phyloP scores from a whole-genome alignment of 768 basidiomycete species.

The Leccinum aurantiacum region DNA sequence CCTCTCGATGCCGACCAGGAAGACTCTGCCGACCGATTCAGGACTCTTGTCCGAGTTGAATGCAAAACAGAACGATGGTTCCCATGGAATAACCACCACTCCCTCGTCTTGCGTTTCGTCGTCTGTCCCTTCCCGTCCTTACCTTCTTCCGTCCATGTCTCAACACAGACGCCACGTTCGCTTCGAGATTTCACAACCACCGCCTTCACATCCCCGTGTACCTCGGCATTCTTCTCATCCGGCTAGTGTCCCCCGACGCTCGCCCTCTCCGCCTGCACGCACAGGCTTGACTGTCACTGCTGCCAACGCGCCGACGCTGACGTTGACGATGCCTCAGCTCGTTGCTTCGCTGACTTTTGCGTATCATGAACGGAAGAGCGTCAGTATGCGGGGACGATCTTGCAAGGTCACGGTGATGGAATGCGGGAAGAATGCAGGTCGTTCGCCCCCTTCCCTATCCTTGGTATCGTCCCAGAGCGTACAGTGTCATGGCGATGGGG shows the following conservation, averaged over 20 bases:
- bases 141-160: constrained; percentile 6
- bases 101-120: background rate
- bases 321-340: constrained; percentile 33
- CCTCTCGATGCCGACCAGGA: constrained; percentile 15
- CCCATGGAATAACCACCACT: background rate
- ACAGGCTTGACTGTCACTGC: constrained; percentile 8
- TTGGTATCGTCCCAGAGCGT: background rate
- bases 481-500: background rate
- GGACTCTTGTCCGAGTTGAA: background rate
- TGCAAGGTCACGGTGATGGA: background rate
- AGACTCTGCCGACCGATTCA: constrained; percentile 1
- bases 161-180: constrained; percentile 23
- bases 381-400: constrained; percentile 21
- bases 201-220: background rate
- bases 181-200: constrained; percentile 17
- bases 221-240: constrained; percentile 2
- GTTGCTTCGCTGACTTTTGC: constrained; percentile 32
- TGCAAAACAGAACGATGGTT: background rate
- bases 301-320: constrained; percentile 10
- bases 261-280: constrained; percentile 24
- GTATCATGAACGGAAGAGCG: constrained; percentile 23
- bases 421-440: constrained; percentile 11
- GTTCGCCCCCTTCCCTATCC: constrained; percentile 11
- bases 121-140: constrained; percentile 6
- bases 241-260: constrained; percentile 21